phyloP scores from a whole-genome alignment of 1,139 yeast species.

The Yamadazyma buinensis region DNA sequence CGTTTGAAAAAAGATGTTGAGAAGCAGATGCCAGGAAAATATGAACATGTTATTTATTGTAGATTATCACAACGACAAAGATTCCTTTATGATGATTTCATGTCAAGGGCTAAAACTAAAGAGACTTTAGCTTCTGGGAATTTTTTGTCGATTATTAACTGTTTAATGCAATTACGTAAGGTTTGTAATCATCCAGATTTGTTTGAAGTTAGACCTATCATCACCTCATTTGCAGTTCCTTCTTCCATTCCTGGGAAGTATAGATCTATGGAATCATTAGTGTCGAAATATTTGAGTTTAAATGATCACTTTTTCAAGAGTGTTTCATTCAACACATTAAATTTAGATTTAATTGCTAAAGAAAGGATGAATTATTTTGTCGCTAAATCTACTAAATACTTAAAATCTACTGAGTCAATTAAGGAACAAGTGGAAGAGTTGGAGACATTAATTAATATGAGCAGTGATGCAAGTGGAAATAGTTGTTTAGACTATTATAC shows the following conservation, averaged over 20 bases:
- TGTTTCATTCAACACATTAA: slow-evolving; percentile 56
- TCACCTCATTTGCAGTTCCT: slow-evolving; percentile 80
- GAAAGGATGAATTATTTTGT: slow-evolving; percentile 49
- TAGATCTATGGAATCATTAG: slow-evolving; percentile 37
- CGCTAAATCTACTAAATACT: slow-evolving; percentile 38
- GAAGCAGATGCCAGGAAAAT: slow-evolving; percentile 97
- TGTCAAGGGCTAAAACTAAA: slow-evolving; percentile 94
- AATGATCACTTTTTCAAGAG: slow-evolving; percentile 15
- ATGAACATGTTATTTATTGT: slow-evolving; percentile 92
- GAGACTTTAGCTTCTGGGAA: slow-evolving; percentile 95
- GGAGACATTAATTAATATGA: slow-evolving; percentile 29
- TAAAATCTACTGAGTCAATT: slow-evolving; percentile 48
- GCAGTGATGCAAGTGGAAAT: slow-evolving; percentile 31
- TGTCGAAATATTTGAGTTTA: slow-evolving; percentile 36
- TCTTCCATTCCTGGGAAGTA: slow-evolving; percentile 57
- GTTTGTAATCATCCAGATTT: slow-evolving; percentile 98
- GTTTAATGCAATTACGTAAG: slow-evolving; percentile 95
- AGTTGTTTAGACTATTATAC: slow-evolving; percentile 61
- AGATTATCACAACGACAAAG: slow-evolving; percentile 90
- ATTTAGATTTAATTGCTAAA: slow-evolving; percentile 52
- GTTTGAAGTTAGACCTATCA: slow-evolving; percentile 92
- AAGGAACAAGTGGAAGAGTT: slow-evolving; percentile 41
- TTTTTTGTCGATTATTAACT: slow-evolving; percentile 89
- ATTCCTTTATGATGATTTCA: slow-evolving; percentile 89
- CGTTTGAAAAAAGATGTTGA: slow-evolving; percentile 96